Evolutionary conservation across 129 eudicot species (phyloP).

Genomic region (Solidago caesia): DNA sequence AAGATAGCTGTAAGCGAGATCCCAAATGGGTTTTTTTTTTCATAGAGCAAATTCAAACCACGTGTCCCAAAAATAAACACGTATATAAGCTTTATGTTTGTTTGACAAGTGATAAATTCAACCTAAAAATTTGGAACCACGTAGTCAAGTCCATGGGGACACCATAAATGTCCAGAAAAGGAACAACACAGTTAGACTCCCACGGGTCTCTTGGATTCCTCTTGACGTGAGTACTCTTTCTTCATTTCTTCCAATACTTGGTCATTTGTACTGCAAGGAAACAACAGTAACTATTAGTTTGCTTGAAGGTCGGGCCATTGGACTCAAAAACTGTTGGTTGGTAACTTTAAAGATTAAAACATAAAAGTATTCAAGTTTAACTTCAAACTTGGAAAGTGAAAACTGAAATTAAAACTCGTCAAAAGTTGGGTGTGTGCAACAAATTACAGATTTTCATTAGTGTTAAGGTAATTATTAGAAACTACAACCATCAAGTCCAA

Average conservation of each 20-base stretch:
- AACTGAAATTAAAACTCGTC: neutral
- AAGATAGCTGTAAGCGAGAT: neutral
- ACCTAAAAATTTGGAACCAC: neutral
- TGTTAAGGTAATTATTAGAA: neutral
- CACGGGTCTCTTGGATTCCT: slow-evolving; percentile 51
- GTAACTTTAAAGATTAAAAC: neutral
- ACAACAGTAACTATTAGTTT: neutral
- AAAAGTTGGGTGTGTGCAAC: neutral
- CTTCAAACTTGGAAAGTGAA: neutral
- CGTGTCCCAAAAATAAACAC: neutral
- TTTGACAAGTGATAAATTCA: neutral
- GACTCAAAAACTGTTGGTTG: neutral
- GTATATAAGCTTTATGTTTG: neutral
- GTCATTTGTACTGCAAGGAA: slow-evolving; percentile 73
- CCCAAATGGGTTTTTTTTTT: neutral
- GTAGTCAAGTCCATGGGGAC: neutral
- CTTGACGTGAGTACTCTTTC: slow-evolving; percentile 70
- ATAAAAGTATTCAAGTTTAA: neutral
- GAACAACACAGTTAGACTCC: slow-evolving; percentile 32
- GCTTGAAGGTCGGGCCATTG: neutral
- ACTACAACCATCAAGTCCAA: neutral
- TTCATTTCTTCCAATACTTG: slow-evolving; percentile 82
- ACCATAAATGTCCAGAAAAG: slow-evolving; percentile 1
- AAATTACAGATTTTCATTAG: neutral
- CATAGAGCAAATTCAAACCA: neutral